phyloP scores from a whole-genome alignment of 2,329 filamentous ascomycete genomes.

The Epichloe hybrida region DNA sequence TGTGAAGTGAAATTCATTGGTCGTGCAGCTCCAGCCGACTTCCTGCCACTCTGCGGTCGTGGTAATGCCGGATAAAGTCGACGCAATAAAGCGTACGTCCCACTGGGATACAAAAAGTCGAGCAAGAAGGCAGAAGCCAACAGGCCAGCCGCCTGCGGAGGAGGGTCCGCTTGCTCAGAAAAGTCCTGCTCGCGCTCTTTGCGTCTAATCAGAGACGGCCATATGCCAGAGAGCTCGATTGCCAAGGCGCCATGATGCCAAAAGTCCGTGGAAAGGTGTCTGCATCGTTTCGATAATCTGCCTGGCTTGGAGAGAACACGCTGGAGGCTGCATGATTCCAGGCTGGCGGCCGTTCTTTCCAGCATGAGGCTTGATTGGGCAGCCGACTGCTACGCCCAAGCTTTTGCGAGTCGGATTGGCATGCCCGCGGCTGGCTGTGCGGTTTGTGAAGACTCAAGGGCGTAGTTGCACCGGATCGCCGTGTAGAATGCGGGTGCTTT shows the following conservation, averaged over 20 bases:
- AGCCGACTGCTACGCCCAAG: conserved; percentile 8
- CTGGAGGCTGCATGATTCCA: conserved; percentile 43
- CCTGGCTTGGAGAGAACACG: conserved; percentile 31
- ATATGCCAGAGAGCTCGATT: conserved; percentile 32
- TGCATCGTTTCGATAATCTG: conserved; percentile 24
- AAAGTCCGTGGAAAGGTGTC: conserved; percentile 35
- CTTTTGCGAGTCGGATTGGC: conserved; percentile 6
- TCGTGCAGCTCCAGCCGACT: conserved; percentile 8
- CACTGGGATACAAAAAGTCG: conserved; percentile 42
- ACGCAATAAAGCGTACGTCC: conserved; percentile 28
- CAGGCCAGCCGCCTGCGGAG: conserved; percentile 17
- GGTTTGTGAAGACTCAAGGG: neutral
- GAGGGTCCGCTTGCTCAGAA: conserved; percentile 11
- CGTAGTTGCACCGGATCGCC: neutral
- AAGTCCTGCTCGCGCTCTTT: conserved; percentile 7
- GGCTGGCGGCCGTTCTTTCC: conserved; percentile 41
- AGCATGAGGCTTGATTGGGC: conserved; percentile 30
- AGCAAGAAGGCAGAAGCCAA: conserved; percentile 36
- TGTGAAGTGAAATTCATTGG: conserved; percentile 16
- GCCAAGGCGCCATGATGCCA: conserved; percentile 41
- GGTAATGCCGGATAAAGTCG: conserved; percentile 20
- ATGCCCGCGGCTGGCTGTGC: conserved; percentile 12
- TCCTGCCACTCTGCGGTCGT: conserved; percentile 10
- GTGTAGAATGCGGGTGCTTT: neutral
- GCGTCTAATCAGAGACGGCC: conserved; percentile 21